Base-by-base conservation (phyloP, 495 filamentous ascomycete species). In the Zalerion maritima region DNA sequence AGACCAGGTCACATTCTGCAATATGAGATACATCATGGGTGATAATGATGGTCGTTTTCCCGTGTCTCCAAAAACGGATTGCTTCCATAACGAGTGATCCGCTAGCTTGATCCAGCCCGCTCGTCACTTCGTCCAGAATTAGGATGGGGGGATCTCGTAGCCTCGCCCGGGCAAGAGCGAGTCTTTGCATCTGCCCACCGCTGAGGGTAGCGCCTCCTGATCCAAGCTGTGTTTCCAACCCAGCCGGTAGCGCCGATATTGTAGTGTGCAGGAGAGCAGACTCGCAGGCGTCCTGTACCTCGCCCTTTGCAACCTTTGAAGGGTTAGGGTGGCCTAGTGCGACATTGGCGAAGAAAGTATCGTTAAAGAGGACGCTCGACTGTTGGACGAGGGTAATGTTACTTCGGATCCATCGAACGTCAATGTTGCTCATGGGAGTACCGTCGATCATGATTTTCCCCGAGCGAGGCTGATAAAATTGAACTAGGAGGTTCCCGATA, bases 11-110 rank as follows among this genome's bases (percentile, higher is more conserved):
- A 11, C 71, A 40, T 0, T 71, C 62, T 14, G 53, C 53, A 20
- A 97, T 91, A 28, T 91, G 80, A 0, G 75, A 68, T 26, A 84
- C 74, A 36, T 96, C 84, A 41, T 96, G 89, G 0, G 89, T 94
- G 43, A 96, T 82, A 28, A 91, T 75, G 26, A 94, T 78, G 3
- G 83, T 92, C 0, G 85, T 94, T 45, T 81, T 84, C 1, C 70
- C 78, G 29, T 63, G 64, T 11, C 83, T 63, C 74, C 81, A 91
- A 20, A 62, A 45, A 6, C 80, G 64, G 16, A 94, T 73, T 0
- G 69, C 64, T 5, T 77, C 70, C 62, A 92, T 77, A 11, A 91
- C 65, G 3, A 73, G 53, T 3, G 54, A 52, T 36, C 81, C 67
- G 32, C 69, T 83, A 9, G 67, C 57, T 3, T 67, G 64, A 42